These are phyloP conservation scores for Aspergillus brunneoviolaceus DNA, from an alignment of 2,329 filamentous ascomycete genomes.

Conservation along the genomic window DNA sequence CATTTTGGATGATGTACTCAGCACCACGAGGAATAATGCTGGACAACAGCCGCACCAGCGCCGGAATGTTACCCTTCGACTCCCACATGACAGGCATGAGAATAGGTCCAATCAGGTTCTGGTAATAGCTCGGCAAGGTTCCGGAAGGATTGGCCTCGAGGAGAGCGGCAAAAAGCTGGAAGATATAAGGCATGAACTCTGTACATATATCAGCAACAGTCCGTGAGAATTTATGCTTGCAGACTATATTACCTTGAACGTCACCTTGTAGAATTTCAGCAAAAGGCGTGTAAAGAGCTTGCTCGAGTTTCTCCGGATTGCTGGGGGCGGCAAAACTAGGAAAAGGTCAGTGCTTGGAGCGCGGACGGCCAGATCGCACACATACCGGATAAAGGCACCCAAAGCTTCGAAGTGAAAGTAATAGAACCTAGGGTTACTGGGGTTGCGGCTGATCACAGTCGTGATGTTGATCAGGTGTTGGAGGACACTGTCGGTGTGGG, in stretches of 20 bases:
- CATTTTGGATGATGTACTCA: slow-evolving; percentile 69
- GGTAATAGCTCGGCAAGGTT: slow-evolving; percentile 78
- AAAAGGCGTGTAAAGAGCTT: slow-evolving; percentile 79
- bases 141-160: slow-evolving; percentile 80
- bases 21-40: slow-evolving; percentile 79
- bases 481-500: slow-evolving; percentile 75
- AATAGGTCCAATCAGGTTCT: slow-evolving; percentile 72
- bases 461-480: slow-evolving; percentile 85
- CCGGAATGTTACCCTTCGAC: slow-evolving; percentile 86
- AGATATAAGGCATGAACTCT: slow-evolving; percentile 96
- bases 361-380: background rate
- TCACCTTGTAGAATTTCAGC: slow-evolving; percentile 76
- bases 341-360: slow-evolving; percentile 12
- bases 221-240: background rate
- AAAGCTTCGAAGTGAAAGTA: slow-evolving; percentile 98
- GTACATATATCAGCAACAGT: slow-evolving; percentile 30
- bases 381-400: slow-evolving; percentile 75
- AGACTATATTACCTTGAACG: slow-evolving; percentile 64
- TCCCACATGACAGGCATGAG: slow-evolving; percentile 86
- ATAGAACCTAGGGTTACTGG: slow-evolving; percentile 96
- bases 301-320: slow-evolving; percentile 72
- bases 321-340: slow-evolving; percentile 63
- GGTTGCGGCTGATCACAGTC: slow-evolving; percentile 87
- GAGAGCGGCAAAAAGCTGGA: slow-evolving; percentile 89
- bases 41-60: slow-evolving; percentile 78